Base-by-base conservation (phyloP, 768 basidiomycete genomes). In the Boletus sensibilis region DNA sequence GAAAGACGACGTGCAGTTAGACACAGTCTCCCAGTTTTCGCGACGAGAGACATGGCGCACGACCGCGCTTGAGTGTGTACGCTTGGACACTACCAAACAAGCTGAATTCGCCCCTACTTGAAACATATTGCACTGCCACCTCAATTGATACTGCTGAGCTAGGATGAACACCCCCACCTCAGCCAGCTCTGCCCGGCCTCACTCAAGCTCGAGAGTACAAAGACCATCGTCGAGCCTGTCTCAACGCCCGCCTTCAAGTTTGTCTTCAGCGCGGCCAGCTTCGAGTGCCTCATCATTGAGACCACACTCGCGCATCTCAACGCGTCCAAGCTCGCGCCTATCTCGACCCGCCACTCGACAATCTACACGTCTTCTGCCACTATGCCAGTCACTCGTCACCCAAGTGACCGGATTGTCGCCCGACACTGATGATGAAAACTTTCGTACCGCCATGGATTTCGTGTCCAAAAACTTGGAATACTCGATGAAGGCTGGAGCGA, bases 401-500 rank as follows among this genome's bases (percentile, higher is more conserved):
- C 83, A 86, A 40, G 60, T 87, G 9, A 81, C 80, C 5, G 81
- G 81, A 9, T 64, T 88, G 33, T 70, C 71, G 4, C 69, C 78
- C n/a, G 77, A 79, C 2, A 55, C 51, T 0, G 74, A 77, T 16
- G 78, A 70, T 1, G 77, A 74, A 50, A 74, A 82, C 46, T 77
- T 82, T 61, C 78, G 76, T 25, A 73, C 74, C 21, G 73, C 76
- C 0, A 76, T 84, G 20, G 86, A 87, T 45, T 79, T 80, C 63
- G 83, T 80, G 0, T 75, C 81, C 48, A 87, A 79, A 66, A 81
- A 75, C 57, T 53, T 89, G 47, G 89, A 90, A 55, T 72, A 77
- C 46, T 78, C 80, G 1, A 76, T 69, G 35, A 87, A 88, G 63
- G 84, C 79, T 9, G 78, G 82, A 3, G 76, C 77, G 4, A 80